phyloP scores from a whole-genome alignment of 257 asterid genomes.

The Scutellaria baicalensis region DNA sequence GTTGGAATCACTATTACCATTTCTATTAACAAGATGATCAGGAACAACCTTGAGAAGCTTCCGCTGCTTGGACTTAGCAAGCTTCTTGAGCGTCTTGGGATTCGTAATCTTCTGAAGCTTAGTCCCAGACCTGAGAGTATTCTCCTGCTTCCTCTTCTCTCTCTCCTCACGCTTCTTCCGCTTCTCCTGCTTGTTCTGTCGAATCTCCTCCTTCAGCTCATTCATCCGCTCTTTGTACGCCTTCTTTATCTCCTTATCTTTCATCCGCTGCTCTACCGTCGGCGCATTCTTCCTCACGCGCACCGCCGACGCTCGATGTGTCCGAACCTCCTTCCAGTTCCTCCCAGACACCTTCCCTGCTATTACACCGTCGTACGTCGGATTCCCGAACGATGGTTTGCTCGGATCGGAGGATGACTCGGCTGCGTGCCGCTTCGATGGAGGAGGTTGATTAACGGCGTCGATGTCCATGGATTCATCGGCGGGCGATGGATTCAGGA shows the following conservation, averaged over 20 bases:
- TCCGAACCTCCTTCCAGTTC: slow-evolving; percentile 85
- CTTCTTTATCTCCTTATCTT: slow-evolving; percentile 69
- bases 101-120: slow-evolving; percentile 74
- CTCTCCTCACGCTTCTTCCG: slow-evolving; percentile 61
- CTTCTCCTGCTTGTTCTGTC: slow-evolving; percentile 64
- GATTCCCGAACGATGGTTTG: slow-evolving; percentile 49
- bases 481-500: background rate
- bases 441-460: slow-evolving; percentile 16
- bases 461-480: slow-evolving; percentile 33
- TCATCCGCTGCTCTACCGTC: slow-evolving; percentile 51
- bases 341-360: slow-evolving; percentile 87
- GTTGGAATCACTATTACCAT: background rate
- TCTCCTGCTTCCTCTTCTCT: slow-evolving; percentile 76
- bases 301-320: slow-evolving; percentile 59
- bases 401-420: slow-evolving; percentile 51
- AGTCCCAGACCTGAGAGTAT: slow-evolving; percentile 57
- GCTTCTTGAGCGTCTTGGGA: slow-evolving; percentile 74
- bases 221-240: slow-evolving; percentile 57
- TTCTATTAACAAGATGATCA: slow-evolving; percentile 27
- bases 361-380: slow-evolving; percentile 82
- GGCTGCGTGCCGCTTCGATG: slow-evolving; percentile 64
- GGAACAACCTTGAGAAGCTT: slow-evolving; percentile 70
- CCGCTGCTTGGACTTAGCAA: slow-evolving; percentile 68
- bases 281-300: slow-evolving; percentile 53
- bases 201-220: slow-evolving; percentile 77